phyloP scores from a whole-genome alignment of 1,284 basidiomycete species.

The Bondarzewia mesenterica region DNA sequence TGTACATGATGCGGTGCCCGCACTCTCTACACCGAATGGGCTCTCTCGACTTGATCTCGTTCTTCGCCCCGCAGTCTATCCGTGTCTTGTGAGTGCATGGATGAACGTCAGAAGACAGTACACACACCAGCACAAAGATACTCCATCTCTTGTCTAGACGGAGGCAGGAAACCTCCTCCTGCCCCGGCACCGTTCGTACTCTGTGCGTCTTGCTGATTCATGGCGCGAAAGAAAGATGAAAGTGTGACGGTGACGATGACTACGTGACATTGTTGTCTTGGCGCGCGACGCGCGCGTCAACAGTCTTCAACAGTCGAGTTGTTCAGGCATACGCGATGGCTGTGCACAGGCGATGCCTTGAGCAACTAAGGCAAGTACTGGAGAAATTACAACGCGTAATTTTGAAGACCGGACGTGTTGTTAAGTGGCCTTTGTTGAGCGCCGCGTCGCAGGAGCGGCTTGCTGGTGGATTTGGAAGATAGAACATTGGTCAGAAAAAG shows the following conservation, averaged over 20 bases:
- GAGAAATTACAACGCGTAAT: too few species aligned
- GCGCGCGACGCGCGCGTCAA: too few species aligned
- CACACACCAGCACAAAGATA: constrained; percentile 88
- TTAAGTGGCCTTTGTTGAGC: too few species aligned
- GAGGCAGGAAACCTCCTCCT: constrained; percentile 22
- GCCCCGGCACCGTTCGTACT: constrained; percentile 11
- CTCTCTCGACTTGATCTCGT: constrained; percentile 89
- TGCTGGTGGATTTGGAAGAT: too few species aligned
- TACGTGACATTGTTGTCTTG: too few species aligned
- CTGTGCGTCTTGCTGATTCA: constrained; percentile 32
- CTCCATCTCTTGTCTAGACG: constrained; percentile 65
- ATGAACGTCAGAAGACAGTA: constrained; percentile 7
- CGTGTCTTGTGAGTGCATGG: constrained; percentile 4
- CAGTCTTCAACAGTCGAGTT: too few species aligned
- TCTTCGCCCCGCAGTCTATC: constrained; percentile 89
- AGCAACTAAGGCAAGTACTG: too few species aligned
- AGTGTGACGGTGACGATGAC: constrained; percentile 20
- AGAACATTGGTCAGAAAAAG: too few species aligned
- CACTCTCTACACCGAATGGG: constrained; percentile 96
- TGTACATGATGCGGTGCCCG: constrained; percentile 99
- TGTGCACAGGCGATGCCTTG: too few species aligned
- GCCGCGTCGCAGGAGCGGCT: too few species aligned
- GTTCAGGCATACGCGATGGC: too few species aligned
- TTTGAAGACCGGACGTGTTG: too few species aligned
- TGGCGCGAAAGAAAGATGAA: constrained; percentile 20